A percentile compares a stretch with the other conserved stretches of the same genome.
Conservation (phyloP, 441 rosid species). For the Omphalea diandra region DNA sequence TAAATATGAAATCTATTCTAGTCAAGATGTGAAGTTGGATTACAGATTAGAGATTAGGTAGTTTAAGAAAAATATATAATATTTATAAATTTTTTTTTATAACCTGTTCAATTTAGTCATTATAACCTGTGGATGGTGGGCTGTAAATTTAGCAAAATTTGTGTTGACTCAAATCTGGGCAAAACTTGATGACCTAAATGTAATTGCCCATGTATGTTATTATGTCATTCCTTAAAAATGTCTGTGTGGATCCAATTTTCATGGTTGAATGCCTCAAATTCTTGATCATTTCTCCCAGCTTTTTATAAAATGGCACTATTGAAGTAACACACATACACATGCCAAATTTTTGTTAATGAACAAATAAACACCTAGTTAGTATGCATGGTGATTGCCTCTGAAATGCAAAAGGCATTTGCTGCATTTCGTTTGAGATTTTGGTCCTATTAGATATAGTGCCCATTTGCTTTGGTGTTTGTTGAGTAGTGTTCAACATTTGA, state of each 20-base stretch:
- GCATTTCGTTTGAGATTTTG: background rate
- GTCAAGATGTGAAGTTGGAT: no score
- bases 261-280: background rate
- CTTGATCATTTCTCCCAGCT: background rate
- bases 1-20: no score
- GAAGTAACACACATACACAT: background rate
- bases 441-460: background rate
- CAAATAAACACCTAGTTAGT: background rate
- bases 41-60: no score
- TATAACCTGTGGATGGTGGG: no score
- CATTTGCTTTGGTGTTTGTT: no score
- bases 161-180: background rate
- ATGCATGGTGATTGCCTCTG: background rate
- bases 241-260: background rate
- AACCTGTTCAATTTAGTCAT: no score
- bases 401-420: background rate
- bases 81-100: no score
- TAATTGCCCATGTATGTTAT: background rate
- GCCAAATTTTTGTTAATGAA: background rate
- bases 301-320: background rate
- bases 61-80: no score
- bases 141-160: background rate
- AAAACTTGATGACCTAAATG: background rate
- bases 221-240: background rate
- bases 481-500: no score